phyloP scores from a whole-genome alignment of 2,329 filamentous ascomycete genomes.

The Sclerotiophoma versabilis region DNA sequence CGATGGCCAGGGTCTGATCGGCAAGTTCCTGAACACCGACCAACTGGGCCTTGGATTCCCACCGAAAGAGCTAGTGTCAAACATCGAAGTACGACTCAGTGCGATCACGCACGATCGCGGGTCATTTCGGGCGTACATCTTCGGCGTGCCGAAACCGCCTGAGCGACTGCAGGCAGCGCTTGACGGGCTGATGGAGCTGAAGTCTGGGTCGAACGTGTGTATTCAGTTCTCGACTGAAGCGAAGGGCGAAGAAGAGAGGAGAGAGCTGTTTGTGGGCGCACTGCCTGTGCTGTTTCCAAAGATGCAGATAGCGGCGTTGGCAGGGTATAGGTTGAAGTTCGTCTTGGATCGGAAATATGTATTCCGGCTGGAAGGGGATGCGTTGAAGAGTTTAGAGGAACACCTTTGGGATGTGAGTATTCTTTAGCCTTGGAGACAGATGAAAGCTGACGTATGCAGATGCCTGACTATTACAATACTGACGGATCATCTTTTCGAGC shows the following conservation, averaged over 20 bases:
- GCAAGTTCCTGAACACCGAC: constrained; percentile 24
- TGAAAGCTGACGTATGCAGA: neutral
- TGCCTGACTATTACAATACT: constrained; percentile 3
- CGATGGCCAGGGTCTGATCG: constrained; percentile 24
- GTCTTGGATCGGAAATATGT: constrained; percentile 23
- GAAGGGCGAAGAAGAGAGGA: constrained; percentile 14
- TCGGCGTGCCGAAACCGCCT: constrained; percentile 22
- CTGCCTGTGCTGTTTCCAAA: constrained; percentile 16
- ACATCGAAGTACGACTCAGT: constrained; percentile 23
- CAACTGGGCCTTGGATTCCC: constrained; percentile 18
- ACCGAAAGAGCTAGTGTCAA: constrained; percentile 21
- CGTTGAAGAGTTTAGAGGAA: neutral
- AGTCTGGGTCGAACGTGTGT: constrained; percentile 19
- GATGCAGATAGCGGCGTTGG: constrained; percentile 11
- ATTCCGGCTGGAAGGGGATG: constrained; percentile 9
- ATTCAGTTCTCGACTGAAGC: constrained; percentile 25
- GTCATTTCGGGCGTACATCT: constrained; percentile 30
- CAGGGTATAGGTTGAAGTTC: constrained; percentile 20
- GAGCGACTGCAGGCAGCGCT: constrained; percentile 25
- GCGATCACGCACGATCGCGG: constrained; percentile 26
- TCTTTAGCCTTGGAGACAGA: rapidly evolving
- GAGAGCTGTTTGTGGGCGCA: constrained; percentile 16
- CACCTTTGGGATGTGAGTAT: constrained; percentile 4
- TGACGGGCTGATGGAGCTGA: constrained; percentile 24
- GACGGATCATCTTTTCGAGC: constrained; percentile 4